phyloP scores from a whole-genome alignment of 148 eudicot genomes.

The Simmondsia chinensis region DNA sequence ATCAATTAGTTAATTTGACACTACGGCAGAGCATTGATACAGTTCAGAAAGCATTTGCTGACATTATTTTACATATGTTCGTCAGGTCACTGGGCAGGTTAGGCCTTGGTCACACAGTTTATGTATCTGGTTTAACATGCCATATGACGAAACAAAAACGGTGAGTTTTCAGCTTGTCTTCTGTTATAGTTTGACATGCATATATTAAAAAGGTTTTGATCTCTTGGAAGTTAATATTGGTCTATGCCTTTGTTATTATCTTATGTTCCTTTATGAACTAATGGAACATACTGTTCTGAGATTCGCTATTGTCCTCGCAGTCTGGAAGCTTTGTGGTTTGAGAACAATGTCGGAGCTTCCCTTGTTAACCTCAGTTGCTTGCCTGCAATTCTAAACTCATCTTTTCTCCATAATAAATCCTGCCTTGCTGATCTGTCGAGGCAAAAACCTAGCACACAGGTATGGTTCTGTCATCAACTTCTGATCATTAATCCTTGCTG shows the following conservation, averaged over 20 bases:
- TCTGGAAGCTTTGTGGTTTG: constrained; percentile 73
- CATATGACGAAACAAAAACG: constrained; percentile 36
- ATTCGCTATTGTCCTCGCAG: constrained; percentile 34
- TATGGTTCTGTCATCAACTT: constrained; percentile 17
- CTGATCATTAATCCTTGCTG: neutral
- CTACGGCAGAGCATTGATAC: neutral
- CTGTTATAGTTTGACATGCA: neutral
- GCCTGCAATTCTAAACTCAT: constrained; percentile 82
- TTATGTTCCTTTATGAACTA: too few relatives aligned
- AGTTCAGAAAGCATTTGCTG: constrained; percentile 1
- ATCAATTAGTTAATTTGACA: neutral
- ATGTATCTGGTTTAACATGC: constrained; percentile 73
- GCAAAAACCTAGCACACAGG: constrained; percentile 41
- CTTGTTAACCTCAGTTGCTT: constrained; percentile 75
- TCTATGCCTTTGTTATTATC: too few relatives aligned
- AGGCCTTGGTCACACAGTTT: constrained; percentile 67
- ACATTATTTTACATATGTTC: constrained; percentile 6
- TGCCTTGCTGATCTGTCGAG: constrained; percentile 53
- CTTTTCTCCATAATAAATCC: constrained; percentile 62
- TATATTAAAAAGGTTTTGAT: neutral
- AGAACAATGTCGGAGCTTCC: constrained; percentile 54
- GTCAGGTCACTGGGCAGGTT: constrained; percentile 83
- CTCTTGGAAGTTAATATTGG: too few relatives aligned
- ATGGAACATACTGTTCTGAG: constrained; percentile 3
- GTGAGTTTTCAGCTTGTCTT: constrained; percentile 32